Percentiles rank a stretch among this genome's conserved stretches.
phyloP scores from a whole-genome alignment of 345 rosid species.

The Reutealis trisperma region DNA sequence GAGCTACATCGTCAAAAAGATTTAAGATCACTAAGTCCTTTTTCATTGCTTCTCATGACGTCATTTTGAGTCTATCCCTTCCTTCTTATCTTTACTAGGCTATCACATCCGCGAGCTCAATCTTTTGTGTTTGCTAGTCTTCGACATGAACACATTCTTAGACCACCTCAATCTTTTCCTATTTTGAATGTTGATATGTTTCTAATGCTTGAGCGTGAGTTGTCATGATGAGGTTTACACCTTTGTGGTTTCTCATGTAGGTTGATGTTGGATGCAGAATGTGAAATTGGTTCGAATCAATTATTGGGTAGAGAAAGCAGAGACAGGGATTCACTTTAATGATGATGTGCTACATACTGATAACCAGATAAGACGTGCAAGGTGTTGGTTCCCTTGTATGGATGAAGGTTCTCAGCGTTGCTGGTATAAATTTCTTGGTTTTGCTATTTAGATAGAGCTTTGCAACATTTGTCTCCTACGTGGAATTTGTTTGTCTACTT shows the following conservation, averaged over 20 bases:
- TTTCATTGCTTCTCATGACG: too few species aligned
- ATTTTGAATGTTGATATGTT: background rate
- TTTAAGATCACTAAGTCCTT: too few species aligned
- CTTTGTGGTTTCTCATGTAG: conserved; percentile 50
- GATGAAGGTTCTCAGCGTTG: conserved; percentile 82
- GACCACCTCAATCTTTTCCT: background rate
- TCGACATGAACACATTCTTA: too few species aligned
- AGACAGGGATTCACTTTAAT: conserved; percentile 87
- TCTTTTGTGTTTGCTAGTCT: too few species aligned
- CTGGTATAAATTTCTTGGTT: conserved; percentile 52
- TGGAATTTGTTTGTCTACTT: background rate
- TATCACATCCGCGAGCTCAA: too few species aligned
- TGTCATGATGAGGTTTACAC: conserved; percentile 39
- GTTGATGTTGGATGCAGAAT: conserved; percentile 81
- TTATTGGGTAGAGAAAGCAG: conserved; percentile 89
- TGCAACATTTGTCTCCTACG: background rate
- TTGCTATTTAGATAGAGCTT: conserved; percentile 5
- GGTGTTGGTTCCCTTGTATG: conserved; percentile 96
- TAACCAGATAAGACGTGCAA: conserved; percentile 89
- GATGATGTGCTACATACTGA: conserved; percentile 75
- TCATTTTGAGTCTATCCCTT: too few species aligned
- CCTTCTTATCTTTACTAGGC: too few species aligned
- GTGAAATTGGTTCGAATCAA: conserved; percentile 80
- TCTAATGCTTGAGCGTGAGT: conserved; percentile 14
- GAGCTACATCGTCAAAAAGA: too few species aligned